Evolutionary conservation across 208 protist genomes (phyloP).

Genomic region (Endotrypanum monterogeii): DNA sequence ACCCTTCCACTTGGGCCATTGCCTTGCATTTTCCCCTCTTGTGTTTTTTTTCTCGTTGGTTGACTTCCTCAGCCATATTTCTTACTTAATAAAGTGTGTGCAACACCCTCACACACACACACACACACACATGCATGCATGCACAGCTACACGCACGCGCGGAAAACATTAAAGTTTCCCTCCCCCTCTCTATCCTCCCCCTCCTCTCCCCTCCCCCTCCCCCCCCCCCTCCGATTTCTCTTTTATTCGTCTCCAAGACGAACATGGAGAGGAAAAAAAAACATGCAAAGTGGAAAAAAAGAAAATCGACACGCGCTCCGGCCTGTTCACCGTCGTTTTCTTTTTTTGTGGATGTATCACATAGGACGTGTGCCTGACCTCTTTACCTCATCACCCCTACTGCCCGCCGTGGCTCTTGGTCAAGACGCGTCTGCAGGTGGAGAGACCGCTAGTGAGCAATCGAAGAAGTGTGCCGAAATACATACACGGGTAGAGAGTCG

Average conservation of each 20-base stretch:
- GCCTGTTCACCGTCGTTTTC: no score
- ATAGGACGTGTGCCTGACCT: no score
- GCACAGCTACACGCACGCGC: not conserved
- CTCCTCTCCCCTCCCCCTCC: not conserved
- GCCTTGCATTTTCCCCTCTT: no score
- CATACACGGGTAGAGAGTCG: not conserved
- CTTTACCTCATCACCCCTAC: no score
- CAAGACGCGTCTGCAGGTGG: no score
- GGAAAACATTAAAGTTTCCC: not conserved
- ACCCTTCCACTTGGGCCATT: not conserved
- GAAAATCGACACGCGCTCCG: not conserved
- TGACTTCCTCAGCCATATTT: not conserved
- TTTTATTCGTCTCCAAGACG: not conserved
- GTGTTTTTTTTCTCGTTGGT: not conserved
- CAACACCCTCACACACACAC: not conserved
- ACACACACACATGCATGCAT: not conserved
- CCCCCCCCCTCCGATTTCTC: not conserved
- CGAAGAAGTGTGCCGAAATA: no score
- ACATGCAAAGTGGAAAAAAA: not conserved
- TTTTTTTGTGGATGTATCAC: no score
- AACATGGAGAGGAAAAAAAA: not conserved
- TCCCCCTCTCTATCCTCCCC: not conserved
- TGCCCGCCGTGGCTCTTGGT: no score
- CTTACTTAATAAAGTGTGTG: conserved; percentile 1
- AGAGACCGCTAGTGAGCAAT: no score